phyloP scores from a whole-genome alignment of 163 green algal genomes.

The Scenedesmus sp. region DNA sequence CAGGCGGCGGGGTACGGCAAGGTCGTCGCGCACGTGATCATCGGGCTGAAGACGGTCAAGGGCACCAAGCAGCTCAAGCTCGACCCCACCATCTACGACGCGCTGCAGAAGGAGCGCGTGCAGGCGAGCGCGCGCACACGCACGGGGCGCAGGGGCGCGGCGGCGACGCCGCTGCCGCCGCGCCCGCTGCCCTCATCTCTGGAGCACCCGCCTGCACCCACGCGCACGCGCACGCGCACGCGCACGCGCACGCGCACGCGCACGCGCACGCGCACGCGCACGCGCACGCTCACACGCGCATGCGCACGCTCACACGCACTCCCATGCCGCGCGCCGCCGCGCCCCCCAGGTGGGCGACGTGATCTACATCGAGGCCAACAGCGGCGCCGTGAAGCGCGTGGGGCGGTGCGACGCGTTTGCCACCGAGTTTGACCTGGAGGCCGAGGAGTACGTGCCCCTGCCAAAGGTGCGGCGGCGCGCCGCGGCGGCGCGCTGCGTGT shows the following conservation, averaged over 20 bases:
- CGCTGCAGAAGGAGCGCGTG: constrained; percentile 91
- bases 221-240: too few relatives aligned
- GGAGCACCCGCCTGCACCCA: too few relatives aligned
- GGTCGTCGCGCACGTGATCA: constrained; percentile 89
- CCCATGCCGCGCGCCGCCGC: neutral
- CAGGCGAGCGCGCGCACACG: constrained; percentile 42
- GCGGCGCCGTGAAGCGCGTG: constrained; percentile 95
- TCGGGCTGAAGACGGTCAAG: constrained; percentile 95
- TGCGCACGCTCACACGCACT: too few relatives aligned
- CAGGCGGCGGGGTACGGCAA: constrained; percentile 44
- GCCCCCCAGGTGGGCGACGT: constrained; percentile 86
- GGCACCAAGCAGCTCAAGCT: constrained; percentile 99
- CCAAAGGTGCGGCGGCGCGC: constrained; percentile 77
- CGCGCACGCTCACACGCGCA: too few relatives aligned
- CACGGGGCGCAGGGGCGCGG: too few relatives aligned
- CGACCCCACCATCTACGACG: constrained; percentile 98
- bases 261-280: too few relatives aligned
- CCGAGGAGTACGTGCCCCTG: constrained; percentile 99
- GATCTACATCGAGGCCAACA: constrained; percentile 99
- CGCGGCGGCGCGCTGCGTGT: too few relatives aligned
- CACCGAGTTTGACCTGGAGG: constrained; percentile 98
- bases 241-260: too few relatives aligned
- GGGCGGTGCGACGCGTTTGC: constrained; percentile 96
- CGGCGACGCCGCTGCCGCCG: too few relatives aligned
- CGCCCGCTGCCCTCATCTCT: too few relatives aligned